phyloP scores from a whole-genome alignment of 192 early-diverging fungal genomes.

The Chytriomyces sp. region DNA sequence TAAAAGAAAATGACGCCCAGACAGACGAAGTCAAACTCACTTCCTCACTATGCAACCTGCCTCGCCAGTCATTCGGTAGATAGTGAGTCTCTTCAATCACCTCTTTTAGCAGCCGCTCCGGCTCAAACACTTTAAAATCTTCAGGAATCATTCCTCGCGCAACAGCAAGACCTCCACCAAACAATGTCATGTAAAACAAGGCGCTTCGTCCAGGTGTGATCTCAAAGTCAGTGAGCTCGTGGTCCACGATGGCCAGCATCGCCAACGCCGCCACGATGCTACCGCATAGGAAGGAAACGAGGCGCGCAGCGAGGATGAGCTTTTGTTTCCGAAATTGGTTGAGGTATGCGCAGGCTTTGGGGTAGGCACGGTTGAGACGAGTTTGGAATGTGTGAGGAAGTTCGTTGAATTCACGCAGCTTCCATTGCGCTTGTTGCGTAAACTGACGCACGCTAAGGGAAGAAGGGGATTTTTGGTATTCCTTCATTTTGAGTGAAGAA shows the following conservation, averaged over 20 bases:
- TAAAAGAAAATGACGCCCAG: not conserved
- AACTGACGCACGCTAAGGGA: constrained; percentile 79
- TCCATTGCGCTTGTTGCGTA: constrained; percentile 85
- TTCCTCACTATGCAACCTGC: constrained; percentile 77
- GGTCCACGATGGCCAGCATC: constrained; percentile 79
- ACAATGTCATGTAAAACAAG: constrained; percentile 92
- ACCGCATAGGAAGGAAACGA: constrained; percentile 87
- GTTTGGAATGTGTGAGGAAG: constrained; percentile 84
- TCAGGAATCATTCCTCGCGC: constrained; percentile 80
- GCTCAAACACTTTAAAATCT: constrained; percentile 81
- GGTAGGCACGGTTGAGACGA: constrained; percentile 75
- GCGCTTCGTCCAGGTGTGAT: constrained; percentile 85
- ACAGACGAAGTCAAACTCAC: constrained; percentile 40
- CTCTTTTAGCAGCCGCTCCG: constrained; percentile 70
- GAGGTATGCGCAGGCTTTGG: constrained; percentile 79
- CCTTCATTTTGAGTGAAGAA: constrained; percentile 28
- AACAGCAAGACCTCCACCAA: constrained; percentile 80
- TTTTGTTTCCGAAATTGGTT: constrained; percentile 88
- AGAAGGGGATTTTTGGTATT: constrained; percentile 75
- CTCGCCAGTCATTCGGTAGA: constrained; percentile 83
- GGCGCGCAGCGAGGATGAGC: constrained; percentile 75
- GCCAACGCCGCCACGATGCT: constrained; percentile 86
- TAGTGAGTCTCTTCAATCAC: constrained; percentile 91
- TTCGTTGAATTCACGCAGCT: constrained; percentile 98
- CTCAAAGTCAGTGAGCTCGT: constrained; percentile 88